Base-by-base conservation (phyloP, 2,329 filamentous ascomycete species). In the Colletotrichum tabaci region DNA sequence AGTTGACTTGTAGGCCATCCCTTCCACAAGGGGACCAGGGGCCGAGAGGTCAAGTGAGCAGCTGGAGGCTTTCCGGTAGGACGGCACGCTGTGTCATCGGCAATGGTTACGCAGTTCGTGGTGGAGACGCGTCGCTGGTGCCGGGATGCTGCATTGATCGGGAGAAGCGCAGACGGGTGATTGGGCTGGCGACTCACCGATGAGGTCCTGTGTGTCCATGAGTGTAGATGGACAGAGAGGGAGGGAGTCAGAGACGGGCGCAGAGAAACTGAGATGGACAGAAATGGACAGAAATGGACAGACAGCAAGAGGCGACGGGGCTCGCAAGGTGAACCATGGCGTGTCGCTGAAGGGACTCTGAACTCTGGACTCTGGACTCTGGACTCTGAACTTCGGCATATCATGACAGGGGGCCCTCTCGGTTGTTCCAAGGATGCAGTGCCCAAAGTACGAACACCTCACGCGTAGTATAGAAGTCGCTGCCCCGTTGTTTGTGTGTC, bases 31-130 rank as follows among this genome's bases (percentile, higher is more conserved):
- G 55, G 49, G 70, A 38, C 47, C 35, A 65, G 10, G 40, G 52
- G 58, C 47, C n/a, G 21, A 53, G 61, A 26, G 66, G 70, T 72
- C 70, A 65, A 70, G 70, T 72, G 70, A 71, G 56, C 61, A 70
- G 38, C 67, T 61, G 66, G 70, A 62, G 53, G 56, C 23, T 70
- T 70, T 61, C 66, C 66, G 70, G 66, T 66, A 72, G 66, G 66
- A 52, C 67, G 55, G 61, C 26, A 53, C 16, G 46, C 40, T 42
- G 65, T 68, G 67, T 47, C 61, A 66, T 61, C 61, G 62, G 55
- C 40, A 61, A 61, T 47, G 53, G 46, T 61, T 61, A 61, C 49
- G 49, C 55, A 55, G 26, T 46, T 53, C 49, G 47, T 9, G n/a
- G 47, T 46, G 47, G 65, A 62, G 49, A n/a, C 26, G 49, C 26